phyloP scores from a whole-genome alignment of 768 basidiomycete genomes.

The Boletellus ananas region DNA sequence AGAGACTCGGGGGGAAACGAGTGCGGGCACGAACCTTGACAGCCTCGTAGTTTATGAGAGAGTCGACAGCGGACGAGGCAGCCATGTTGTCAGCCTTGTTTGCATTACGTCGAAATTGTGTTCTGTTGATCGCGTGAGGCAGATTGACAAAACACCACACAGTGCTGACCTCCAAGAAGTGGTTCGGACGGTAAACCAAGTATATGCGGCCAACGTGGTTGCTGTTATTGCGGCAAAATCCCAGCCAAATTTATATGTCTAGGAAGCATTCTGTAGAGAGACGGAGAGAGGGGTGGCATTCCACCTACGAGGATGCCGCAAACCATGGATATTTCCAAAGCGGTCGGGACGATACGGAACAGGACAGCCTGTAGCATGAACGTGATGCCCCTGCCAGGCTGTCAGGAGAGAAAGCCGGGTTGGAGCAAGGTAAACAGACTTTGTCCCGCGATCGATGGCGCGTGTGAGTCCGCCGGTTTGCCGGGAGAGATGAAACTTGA shows the following conservation, averaged over 20 bases:
- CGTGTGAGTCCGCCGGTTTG: constrained; percentile 96
- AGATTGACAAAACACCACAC: not conserved
- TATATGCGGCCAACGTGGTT: constrained; percentile 82
- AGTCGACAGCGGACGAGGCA: constrained; percentile 90
- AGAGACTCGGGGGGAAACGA: not conserved
- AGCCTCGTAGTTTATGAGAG: constrained; percentile 96
- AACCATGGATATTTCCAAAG: constrained; percentile 92
- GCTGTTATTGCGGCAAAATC: constrained; percentile 92
- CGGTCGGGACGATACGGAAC: constrained; percentile 94
- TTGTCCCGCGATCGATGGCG: constrained; percentile 96
- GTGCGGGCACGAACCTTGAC: constrained; percentile 70
- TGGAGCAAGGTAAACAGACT: constrained; percentile 46
- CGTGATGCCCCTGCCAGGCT: constrained; percentile 74
- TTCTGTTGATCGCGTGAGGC: constrained; percentile 43
- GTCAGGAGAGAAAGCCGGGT: not conserved
- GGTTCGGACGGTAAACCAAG: constrained; percentile 95
- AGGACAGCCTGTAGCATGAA: constrained; percentile 91
- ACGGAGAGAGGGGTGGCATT: not conserved
- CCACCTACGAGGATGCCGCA: constrained; percentile 87
- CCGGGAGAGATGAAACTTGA: constrained; percentile 87
- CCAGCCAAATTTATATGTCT: constrained; percentile 98
- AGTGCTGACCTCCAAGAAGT: constrained; percentile 84
- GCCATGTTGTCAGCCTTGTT: constrained; percentile 97
- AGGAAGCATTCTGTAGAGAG: not conserved
- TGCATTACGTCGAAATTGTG: constrained; percentile 88